Conservation (phyloP, 1,284 basidiomycete species). For the Boletus mariae region DNA sequence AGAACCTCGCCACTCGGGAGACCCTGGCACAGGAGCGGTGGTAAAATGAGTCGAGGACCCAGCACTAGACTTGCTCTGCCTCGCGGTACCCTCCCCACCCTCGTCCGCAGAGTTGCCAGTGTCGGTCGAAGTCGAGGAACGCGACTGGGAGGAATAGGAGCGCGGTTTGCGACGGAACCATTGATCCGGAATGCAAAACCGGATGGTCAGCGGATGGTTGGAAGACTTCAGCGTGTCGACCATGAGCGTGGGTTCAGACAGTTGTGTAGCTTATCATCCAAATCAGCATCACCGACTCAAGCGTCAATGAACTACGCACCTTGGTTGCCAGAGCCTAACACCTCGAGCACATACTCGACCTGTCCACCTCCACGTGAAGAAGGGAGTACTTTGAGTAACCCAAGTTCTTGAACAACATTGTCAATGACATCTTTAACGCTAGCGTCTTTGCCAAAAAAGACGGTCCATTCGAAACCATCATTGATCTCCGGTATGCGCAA, state of each 20-base stretch:
- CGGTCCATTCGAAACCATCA: slow-evolving; percentile 64
- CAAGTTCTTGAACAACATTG: slow-evolving; percentile 59
- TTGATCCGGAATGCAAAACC: slow-evolving; percentile 71
- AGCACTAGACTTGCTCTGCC: slow-evolving; percentile 35
- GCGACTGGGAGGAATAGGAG: slow-evolving; percentile 42
- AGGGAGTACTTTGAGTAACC: slow-evolving; percentile 59
- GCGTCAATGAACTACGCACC: slow-evolving; percentile 8
- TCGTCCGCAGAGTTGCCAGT: slow-evolving; percentile 50
- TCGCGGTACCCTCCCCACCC: slow-evolving; percentile 62
- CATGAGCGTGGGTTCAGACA: slow-evolving; percentile 26
- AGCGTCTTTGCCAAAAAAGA: slow-evolving; percentile 56
- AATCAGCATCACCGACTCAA: not conserved
- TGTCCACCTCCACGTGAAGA: slow-evolving; percentile 54
- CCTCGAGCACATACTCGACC: slow-evolving; percentile 64
- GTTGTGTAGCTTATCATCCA: slow-evolving; percentile 10
- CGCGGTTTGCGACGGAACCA: slow-evolving; percentile 73
- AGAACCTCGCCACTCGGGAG: slow-evolving; percentile 45
- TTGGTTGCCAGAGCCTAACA: slow-evolving; percentile 12
- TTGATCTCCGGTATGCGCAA: slow-evolving; percentile 75
- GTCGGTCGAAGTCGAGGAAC: slow-evolving; percentile 52
- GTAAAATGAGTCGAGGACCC: slow-evolving; percentile 6
- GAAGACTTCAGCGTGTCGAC: slow-evolving; percentile 31
- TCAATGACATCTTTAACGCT: slow-evolving; percentile 55
- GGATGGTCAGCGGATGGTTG: slow-evolving; percentile 38
- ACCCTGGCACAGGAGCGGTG: slow-evolving; percentile 15